A percentile compares a stretch with the other conserved stretches of the same genome.
These are phyloP conservation scores for Zhuliangozyma parablackwelliae DNA, from an alignment of 1,139 yeast genomes.

Conservation along the genomic window DNA sequence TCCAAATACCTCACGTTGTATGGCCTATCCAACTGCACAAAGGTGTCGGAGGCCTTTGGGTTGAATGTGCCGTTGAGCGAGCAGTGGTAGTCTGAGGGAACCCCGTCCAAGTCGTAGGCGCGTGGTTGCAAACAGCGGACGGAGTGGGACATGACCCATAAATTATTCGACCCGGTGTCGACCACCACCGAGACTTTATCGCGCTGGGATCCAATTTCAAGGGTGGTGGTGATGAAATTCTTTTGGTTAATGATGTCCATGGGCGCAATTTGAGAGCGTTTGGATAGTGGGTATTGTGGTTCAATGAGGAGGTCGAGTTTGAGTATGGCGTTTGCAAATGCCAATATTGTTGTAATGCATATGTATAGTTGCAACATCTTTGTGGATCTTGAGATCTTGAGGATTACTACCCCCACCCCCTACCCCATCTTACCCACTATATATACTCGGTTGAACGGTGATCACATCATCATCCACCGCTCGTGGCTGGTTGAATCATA, in stretches of 20 bases:
- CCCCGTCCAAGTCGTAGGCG: slow-evolving; percentile 6
- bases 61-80: slow-evolving; percentile 10
- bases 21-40: not conserved
- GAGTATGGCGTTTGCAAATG: not conserved
- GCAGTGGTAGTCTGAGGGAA: slow-evolving; percentile 6
- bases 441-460: too few species aligned
- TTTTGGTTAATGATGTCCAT: not conserved
- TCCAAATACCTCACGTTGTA: slow-evolving; percentile 40
- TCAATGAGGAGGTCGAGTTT: slow-evolving; percentile 1
- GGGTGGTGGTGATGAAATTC: slow-evolving; percentile 33
- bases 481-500: too few species aligned
- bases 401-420: too few species aligned
- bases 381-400: too few species aligned
- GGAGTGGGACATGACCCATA: slow-evolving; percentile 28
- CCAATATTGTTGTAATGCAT: not conserved
- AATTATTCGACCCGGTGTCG: slow-evolving; percentile 44
- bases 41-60: slow-evolving; percentile 6
- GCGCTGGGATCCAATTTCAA: slow-evolving; percentile 30
- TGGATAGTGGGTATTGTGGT: not conserved
- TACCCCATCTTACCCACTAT: too few species aligned
- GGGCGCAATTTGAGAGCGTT: too few species aligned
- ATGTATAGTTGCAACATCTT: too few species aligned
- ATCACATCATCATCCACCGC: too few species aligned
- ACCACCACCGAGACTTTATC: slow-evolving; percentile 29
- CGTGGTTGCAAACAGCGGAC: slow-evolving; percentile 24